Percentiles rank a stretch among this genome's conserved stretches.
Evolutionary conservation across 805 yeast species (phyloP).

Genomic region (Yarrowia porcina): DNA sequence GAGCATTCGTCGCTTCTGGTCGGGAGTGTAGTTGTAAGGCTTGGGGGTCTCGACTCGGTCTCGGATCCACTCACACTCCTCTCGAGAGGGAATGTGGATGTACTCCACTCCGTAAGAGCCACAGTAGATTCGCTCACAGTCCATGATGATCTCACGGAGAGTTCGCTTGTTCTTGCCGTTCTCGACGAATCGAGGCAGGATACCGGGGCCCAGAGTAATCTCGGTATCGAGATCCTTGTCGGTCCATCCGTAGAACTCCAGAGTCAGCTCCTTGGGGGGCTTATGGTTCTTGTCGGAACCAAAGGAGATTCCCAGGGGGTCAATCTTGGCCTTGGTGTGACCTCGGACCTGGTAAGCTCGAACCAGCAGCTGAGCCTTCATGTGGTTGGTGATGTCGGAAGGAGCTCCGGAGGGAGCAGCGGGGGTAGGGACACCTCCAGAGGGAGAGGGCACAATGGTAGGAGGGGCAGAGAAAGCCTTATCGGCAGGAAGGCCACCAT

Average conservation of each 20-base stretch:
- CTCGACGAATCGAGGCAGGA: slow-evolving; percentile 82
- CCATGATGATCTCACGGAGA: slow-evolving; percentile 69
- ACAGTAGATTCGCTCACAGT: slow-evolving; percentile 84
- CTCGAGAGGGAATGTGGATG: slow-evolving; percentile 93
- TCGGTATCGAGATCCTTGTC: slow-evolving; percentile 78
- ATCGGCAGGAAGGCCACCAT: slow-evolving; percentile 61
- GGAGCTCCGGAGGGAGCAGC: slow-evolving; percentile 47
- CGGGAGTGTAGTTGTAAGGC: slow-evolving; percentile 77
- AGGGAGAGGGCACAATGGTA: slow-evolving; percentile 74
- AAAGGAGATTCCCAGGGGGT: slow-evolving; percentile 88
- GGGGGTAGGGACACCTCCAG: slow-evolving; percentile 68
- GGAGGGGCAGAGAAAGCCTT: slow-evolving; percentile 91
- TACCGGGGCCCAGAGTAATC: slow-evolving; percentile 95
- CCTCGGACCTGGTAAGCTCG: slow-evolving; percentile 99
- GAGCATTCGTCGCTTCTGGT: slow-evolving; percentile 91
- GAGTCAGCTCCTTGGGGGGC: slow-evolving; percentile 80
- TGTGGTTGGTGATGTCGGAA: slow-evolving; percentile 70
- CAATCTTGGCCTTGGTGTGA: slow-evolving; percentile 90
- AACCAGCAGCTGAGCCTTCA: slow-evolving; percentile 92
- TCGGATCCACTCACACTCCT: slow-evolving; percentile 97
- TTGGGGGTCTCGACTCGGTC: slow-evolving; percentile 90
- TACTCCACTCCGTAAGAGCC: slow-evolving; percentile 89
- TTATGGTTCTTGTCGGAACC: slow-evolving; percentile 52
- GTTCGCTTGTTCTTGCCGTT: slow-evolving; percentile 62
- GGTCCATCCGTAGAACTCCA: slow-evolving; percentile 88